Conservation (phyloP, 1,284 basidiomycete species). For the Ceratobasidium sp. region DNA sequence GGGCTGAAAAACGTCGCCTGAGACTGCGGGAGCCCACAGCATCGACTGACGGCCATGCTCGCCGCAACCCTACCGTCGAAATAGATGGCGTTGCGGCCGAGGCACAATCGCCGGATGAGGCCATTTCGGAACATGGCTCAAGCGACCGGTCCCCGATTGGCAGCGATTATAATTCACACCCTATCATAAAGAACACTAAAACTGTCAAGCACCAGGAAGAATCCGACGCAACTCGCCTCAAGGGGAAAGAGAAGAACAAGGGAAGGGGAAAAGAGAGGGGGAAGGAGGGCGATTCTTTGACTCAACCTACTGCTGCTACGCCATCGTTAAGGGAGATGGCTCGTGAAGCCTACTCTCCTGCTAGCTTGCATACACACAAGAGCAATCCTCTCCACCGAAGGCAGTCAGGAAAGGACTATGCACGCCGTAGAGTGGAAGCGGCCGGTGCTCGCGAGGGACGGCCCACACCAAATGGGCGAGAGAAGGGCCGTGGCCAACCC, state of each 20-base stretch:
- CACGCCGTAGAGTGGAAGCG: constrained; percentile 36
- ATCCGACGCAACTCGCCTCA: constrained; percentile 16
- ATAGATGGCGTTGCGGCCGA: constrained; percentile 14
- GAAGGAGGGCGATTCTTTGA: constrained; percentile 56
- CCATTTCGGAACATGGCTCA: constrained; percentile 48
- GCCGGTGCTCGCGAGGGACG: constrained; percentile 1
- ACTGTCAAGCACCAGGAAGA: neutral
- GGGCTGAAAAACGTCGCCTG: constrained; percentile 76
- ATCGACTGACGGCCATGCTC: constrained; percentile 23
- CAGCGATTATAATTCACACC: constrained; percentile 38
- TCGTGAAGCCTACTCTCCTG: constrained; percentile 70
- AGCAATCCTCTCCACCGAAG: constrained; percentile 62
- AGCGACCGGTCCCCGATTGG: constrained; percentile 26
- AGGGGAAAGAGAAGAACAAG: constrained; percentile 26
- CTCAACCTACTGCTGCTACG: constrained; percentile 11
- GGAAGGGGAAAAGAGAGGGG: constrained; percentile 46
- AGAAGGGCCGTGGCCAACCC: constrained; percentile 68
- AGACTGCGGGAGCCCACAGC: constrained; percentile 52
- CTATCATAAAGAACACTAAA: neutral
- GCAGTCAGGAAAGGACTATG: constrained; percentile 48
- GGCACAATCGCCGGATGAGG: constrained; percentile 47
- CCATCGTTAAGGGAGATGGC: constrained; percentile 64
- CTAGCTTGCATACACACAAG: constrained; percentile 70
- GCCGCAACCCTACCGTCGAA: neutral
- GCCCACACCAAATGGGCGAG: neutral